phyloP scores from a whole-genome alignment of 2,329 filamentous ascomycete species.

The Botrytis sinoallii region DNA sequence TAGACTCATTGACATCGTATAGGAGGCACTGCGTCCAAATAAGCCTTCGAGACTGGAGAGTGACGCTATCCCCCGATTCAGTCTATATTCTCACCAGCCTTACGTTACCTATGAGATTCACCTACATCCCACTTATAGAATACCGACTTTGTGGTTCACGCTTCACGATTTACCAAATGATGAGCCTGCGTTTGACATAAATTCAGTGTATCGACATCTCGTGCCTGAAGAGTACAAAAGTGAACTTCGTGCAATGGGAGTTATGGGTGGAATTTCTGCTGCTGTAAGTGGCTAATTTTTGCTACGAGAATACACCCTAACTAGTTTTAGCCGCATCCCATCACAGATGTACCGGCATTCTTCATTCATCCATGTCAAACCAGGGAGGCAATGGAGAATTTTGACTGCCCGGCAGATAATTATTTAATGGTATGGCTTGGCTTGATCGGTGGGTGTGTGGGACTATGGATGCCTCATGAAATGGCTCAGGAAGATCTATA shows the following conservation, averaged over 20 bases:
- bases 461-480: conserved; percentile 71
- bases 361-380: conserved; percentile 93
- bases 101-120: conserved; percentile 65
- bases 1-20: conserved; percentile 7
- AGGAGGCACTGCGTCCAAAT: conserved; percentile 31
- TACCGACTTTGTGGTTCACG: conserved; percentile 74
- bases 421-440: conserved; percentile 90
- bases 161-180: conserved; percentile 56
- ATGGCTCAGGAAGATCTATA: conserved; percentile 44
- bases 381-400: conserved; percentile 70
- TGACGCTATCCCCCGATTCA: conserved; percentile 28
- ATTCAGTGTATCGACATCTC: conserved; percentile 67
- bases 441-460: conserved; percentile 76
- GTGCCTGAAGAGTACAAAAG: conserved; percentile 65
- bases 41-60: background rate
- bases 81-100: conserved; percentile 40
- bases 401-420: conserved; percentile 56
- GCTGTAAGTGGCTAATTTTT: conserved; percentile 57
- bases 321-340: conserved; percentile 57
- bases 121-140: conserved; percentile 70
- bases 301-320: conserved; percentile 8
- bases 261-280: conserved; percentile 71
- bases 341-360: conserved; percentile 73
- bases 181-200: conserved; percentile 58
- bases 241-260: conserved; percentile 57